A percentile compares a stretch with the other conserved stretches of the same genome.
phyloP scores from a whole-genome alignment of 306 rosid species.

The Quercus aquifolioides region DNA sequence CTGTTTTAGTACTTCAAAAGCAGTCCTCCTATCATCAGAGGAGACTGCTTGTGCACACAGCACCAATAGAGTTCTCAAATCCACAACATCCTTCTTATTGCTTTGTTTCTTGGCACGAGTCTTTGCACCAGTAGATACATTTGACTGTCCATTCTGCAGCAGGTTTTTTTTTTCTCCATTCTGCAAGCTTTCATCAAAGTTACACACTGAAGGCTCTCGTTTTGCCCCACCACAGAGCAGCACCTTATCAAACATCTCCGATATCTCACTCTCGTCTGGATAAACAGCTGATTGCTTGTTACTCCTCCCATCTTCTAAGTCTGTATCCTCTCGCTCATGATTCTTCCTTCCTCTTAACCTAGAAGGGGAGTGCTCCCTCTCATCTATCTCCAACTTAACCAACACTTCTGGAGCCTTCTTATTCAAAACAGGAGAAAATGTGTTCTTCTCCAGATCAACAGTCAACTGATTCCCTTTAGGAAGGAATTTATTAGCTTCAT shows the following conservation, averaged over 20 bases:
- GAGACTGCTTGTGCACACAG: conserved; percentile 75
- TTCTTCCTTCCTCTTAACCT: conserved; percentile 44
- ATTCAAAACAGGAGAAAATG: conserved; percentile 4
- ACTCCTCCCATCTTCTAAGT: conserved; percentile 47
- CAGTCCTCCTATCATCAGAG: conserved; percentile 49
- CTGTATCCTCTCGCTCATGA: conserved; percentile 44
- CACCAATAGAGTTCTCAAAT: conserved; percentile 53
- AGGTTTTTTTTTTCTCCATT: conserved; percentile 16
- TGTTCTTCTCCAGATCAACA: conserved; percentile 27
- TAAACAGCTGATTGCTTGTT: conserved; percentile 46
- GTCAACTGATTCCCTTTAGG: conserved; percentile 42
- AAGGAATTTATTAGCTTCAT: conserved; percentile 64
- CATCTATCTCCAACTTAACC: conserved; percentile 30
- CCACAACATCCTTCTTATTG: conserved; percentile 49
- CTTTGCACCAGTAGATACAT: conserved; percentile 27
- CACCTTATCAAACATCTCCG: conserved; percentile 55
- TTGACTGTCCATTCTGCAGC: conserved; percentile 30
- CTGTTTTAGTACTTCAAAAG: conserved; percentile 62
- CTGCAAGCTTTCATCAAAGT: conserved; percentile 7
- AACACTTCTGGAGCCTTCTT: conserved; percentile 20
- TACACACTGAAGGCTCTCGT: background rate
- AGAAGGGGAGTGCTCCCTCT: conserved; percentile 17
- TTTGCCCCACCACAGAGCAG: conserved; percentile 24
- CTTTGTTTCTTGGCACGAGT: conserved; percentile 37
- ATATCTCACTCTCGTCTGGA: conserved; percentile 40